Conservation (phyloP, 371 early-diverging fungal genomes). For the Rhizomucor pusillus region DNA sequence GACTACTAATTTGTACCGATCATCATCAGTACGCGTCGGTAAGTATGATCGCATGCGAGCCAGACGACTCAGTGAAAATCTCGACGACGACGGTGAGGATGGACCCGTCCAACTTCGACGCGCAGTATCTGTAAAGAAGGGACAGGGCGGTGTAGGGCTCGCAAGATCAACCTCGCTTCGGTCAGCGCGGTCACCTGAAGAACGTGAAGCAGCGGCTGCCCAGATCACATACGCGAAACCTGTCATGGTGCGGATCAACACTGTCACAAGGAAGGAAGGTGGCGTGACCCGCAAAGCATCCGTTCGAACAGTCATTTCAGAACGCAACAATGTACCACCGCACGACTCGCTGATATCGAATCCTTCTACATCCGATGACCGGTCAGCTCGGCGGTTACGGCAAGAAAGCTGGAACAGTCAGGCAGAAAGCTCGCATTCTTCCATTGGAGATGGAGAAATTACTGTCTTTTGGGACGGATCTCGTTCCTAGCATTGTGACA, state of each 20-base stretch:
- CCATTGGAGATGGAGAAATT: slow-evolving; percentile 34
- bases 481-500: background rate
- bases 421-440: slow-evolving; percentile 18
- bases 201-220: background rate
- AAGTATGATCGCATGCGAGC: slow-evolving; percentile 28
- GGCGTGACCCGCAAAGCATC: slow-evolving; percentile 24
- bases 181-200: background rate
- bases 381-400: slow-evolving; percentile 1
- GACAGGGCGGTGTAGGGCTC: background rate
- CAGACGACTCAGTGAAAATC: background rate
- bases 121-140: slow-evolving; percentile 30
- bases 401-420: slow-evolving; percentile 14
- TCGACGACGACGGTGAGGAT: slow-evolving; percentile 7
- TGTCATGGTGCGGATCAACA: slow-evolving; percentile 25
- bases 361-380: background rate
- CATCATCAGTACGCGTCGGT: slow-evolving; percentile 34
- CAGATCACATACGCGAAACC: slow-evolving; percentile 24
- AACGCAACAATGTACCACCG: background rate
- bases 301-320: slow-evolving; percentile 15
- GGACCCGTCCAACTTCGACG: slow-evolving; percentile 14
- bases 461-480: slow-evolving; percentile 29
- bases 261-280: slow-evolving; percentile 14
- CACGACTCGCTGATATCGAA: too few relatives aligned
- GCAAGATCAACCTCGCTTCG: slow-evolving; percentile 13
- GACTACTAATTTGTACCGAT: slow-evolving; percentile 13